Base-by-base conservation (phyloP, 352 stramenopile species). In the Phytophthora pisi region DNA sequence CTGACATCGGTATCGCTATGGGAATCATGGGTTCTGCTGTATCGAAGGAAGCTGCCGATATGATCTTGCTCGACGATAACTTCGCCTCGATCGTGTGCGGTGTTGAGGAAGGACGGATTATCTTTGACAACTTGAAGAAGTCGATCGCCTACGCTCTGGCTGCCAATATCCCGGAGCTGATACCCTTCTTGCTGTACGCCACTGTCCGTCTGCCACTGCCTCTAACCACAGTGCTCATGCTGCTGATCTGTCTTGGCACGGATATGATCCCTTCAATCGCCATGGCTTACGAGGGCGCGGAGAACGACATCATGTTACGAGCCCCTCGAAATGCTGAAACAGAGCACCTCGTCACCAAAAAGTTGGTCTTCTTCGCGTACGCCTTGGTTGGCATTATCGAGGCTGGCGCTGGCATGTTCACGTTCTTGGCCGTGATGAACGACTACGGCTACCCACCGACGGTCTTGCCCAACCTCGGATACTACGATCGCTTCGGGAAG, bases 1-100 rank as follows among this genome's bases (percentile, higher is more conserved):
- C 97, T 5, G 96, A 99, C 68, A 98, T 99, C 80, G 97, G 97
- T 77, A 97, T 99, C 65, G 97, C 97, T 3, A 99, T 99, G 97
- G 97, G 97, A 63, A 98, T 98, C 63, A 97, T 95, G 78, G 97
- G 97, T 61, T 98, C 96, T 28, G 96, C 97, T 57, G 97, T 99
- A 5, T 96, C 96, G 36, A 98, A 98, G 66, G 86, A 98, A 67
- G 93, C 93, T 18, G 93, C 96, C n/a, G 92, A 99, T 57, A 97
- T 99, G 91, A 97, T 99, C 69, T 66, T 99, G 10, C 74, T 98
- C 24, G 90, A 99, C 79, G 96, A 99, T 75, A 99, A 99, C 78
- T 99, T 99, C 73, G 92, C 93, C 1, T 98, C 95, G 2, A 99
- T 99, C 68, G 93, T 99, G 51, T 84, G 74, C 55, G 97, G 95